Conservation (phyloP, 768 basidiomycete species). For the Macrolepiota dolichaula region DNA sequence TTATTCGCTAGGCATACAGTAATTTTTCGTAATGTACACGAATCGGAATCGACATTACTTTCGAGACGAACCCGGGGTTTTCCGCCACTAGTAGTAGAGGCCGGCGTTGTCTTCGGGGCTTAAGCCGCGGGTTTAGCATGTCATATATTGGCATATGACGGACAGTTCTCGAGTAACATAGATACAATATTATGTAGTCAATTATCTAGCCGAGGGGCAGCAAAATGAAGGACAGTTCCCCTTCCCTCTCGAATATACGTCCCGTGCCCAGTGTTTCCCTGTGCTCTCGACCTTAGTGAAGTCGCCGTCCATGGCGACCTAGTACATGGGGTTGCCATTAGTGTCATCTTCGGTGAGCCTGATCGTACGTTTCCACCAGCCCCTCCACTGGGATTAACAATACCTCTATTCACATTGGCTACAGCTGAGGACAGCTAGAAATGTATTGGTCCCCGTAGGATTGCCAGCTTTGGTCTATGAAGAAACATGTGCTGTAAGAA, state of each 20-base stretch:
- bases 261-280: too few relatives aligned
- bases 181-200: too few relatives aligned
- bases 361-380: neutral
- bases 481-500: neutral
- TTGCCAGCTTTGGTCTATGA: constrained; percentile 1
- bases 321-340: too few relatives aligned
- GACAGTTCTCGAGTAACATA: too few relatives aligned
- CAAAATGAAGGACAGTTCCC: too few relatives aligned
- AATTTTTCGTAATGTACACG: neutral
- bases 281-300: too few relatives aligned
- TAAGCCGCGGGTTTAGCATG: too few relatives aligned
- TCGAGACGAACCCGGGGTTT: neutral
- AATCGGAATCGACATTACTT: neutral
- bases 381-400: neutral
- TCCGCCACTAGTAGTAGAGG: neutral
- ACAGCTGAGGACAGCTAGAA: neutral
- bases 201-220: too few relatives aligned
- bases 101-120: neutral
- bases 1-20: neutral
- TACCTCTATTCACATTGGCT: neutral
- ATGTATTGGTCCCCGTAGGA: neutral
- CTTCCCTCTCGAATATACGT: too few relatives aligned
- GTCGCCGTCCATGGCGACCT: too few relatives aligned
- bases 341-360: neutral
- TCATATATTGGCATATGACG: too few relatives aligned